Evolutionary conservation across 2,329 filamentous ascomycete species (phyloP), one percentile per base, ranked within the genome.

Genomic region (Zymoseptoria crescenta): DNA sequence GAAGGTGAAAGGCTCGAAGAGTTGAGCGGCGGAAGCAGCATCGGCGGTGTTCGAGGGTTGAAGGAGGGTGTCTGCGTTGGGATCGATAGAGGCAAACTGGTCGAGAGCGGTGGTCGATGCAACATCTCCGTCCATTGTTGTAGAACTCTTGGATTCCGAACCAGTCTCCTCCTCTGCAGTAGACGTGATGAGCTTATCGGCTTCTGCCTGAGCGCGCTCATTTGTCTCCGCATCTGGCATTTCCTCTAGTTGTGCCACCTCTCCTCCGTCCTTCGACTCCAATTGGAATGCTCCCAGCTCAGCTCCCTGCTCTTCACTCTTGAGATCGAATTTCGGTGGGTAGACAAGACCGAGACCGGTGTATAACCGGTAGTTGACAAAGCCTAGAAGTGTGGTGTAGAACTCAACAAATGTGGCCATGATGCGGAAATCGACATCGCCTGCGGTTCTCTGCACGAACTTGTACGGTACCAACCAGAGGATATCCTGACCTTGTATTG

Each of bases 391-490:
- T 4, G 93, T 97, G 70, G 95, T 96, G 80, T 99, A 99, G 75
- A 99, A 99, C 74, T 99, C 93, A 65, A 99, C 87, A 72, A 99
- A 99, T 4, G 94, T 99, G 60, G 91, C 93, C 94, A 99, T 99
- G 76, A 99, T 99, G 70, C 94, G 83, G 79, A 96, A 99, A 75
- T 99, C 94, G 64, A 99, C 88, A 75, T 99, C 94, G 59, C 88
- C 90, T 49, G 94, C 89, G 13, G 96, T 87, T 67, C 89, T 83
- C 80, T 99, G 94, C 71, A 97, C 96, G 77, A 99, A 99, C 74
- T 91, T 91, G 80, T 99, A 99, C 0, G 94, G 94, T 9, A 96
- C 93, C 48, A 99, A 81, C 94, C 94, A 99, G 65, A 97, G 81
- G 54, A 99, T 88, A 70, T 97, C 93, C 77, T 99, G 92, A 54